Base-by-base conservation (phyloP, 2,329 filamentous ascomycete species). In the Exophiala dermatitidis region DNA sequence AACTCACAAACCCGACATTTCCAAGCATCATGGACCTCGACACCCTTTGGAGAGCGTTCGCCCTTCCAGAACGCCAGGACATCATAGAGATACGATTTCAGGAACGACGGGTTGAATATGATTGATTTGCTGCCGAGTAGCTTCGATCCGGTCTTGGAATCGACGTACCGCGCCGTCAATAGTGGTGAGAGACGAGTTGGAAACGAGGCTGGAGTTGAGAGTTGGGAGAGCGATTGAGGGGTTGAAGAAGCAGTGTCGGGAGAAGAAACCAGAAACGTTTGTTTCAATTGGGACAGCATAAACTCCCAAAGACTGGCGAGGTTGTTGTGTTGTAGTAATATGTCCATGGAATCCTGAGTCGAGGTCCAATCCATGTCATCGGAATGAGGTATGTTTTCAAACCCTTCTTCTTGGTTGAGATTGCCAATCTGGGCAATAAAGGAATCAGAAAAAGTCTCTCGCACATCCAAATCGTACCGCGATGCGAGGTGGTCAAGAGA, bases 11-110 rank as follows among this genome's bases (percentile, higher is more conserved):
- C 81, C 19, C 82, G 74, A 67, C 91, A 97, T 68, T 96, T 97
- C 72, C 85, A 95, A 0, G 88, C 87, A 62, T 96, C 90, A 64
- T 90, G 84, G 4, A 94, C 78, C 4, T 81, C 77, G 2, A 96
- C 90, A 0, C 91, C 91, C 5, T 77, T 76, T 0, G 90, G 82
- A 46, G 78, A 71, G 10, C 90, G 74, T 62, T 85, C 75, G 1
- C 90, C 91, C 32, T 80, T 81, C 91, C 91, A 97, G 89, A 89
- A 96, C n/a, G 76, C 68, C 79, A 96, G 82, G 59, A 86, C 84
- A 2, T 81, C 76, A 0, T 71, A 66, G 2, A 95, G 67, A 65
- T 94, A 94, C 1, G 68, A 70, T 7, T 84, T 77, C 41, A 96
- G 72, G 2, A 75, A 75, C 1, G 74, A 67, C 0, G 77, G 72